These are phyloP conservation scores for Sideroxylon spinosum DNA, from an alignment of 179 eudicot genomes.

Conservation along the genomic window DNA sequence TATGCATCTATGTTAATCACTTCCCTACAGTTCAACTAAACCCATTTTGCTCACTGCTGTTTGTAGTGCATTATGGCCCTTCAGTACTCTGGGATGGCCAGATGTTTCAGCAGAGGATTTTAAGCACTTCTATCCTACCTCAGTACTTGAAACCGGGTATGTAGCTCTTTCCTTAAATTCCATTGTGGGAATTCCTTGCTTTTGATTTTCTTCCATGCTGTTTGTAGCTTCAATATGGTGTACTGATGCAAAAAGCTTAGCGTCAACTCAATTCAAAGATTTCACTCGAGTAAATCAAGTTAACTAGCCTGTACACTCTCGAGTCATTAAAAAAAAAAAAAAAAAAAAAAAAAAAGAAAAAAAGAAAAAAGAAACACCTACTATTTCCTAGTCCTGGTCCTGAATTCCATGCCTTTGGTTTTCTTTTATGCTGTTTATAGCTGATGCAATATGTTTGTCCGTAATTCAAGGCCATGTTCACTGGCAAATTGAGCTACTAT, in stretches of 20 bases:
- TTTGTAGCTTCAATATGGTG: neutral
- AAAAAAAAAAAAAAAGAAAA: too few relatives aligned
- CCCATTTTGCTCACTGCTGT: conserved; percentile 14
- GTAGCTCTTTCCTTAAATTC: conserved; percentile 15
- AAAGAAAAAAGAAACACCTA: too few relatives aligned
- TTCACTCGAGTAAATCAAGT: neutral
- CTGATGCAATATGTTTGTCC: too few relatives aligned
- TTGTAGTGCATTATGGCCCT: conserved; percentile 86
- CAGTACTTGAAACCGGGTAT: conserved; percentile 97
- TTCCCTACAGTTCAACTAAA: neutral
- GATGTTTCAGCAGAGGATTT: conserved; percentile 75
- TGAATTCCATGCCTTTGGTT: too few relatives aligned
- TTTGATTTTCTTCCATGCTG: neutral
- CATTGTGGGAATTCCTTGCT: neutral
- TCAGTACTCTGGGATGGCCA: conserved; percentile 99
- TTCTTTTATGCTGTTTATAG: too few relatives aligned
- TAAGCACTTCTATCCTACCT: conserved; percentile 77
- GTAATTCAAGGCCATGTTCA: too few relatives aligned
- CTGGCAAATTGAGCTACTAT: neutral
- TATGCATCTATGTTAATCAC: neutral
- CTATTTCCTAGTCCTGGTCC: too few relatives aligned
- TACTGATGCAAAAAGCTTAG: neutral
- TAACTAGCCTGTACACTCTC: too few relatives aligned
- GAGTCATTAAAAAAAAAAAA: too few relatives aligned
- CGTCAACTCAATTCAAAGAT: neutral